A percentile compares a stretch with the other conserved stretches of the same genome.
Evolutionary conservation across 148 eudicot genomes (phyloP).

Genomic region (Vaccinium vitisidaea): DNA sequence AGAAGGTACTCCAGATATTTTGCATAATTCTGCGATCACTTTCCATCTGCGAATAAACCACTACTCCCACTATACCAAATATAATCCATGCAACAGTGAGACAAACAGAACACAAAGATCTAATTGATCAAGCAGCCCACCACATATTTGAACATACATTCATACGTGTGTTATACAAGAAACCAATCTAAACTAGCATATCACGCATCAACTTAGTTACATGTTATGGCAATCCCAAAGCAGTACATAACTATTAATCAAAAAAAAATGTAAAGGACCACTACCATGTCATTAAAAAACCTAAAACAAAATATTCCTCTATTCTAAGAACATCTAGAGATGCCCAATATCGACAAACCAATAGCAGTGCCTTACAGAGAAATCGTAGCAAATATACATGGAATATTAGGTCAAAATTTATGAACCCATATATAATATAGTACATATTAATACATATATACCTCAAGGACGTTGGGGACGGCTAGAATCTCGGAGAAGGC

Average conservation of each 20-base stretch:
- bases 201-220: background rate
- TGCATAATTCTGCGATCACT: background rate
- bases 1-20: background rate
- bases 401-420: background rate
- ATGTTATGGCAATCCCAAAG: background rate
- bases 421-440: background rate
- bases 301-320: background rate
- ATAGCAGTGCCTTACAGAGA: background rate
- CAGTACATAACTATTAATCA: background rate
- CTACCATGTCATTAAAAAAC: background rate
- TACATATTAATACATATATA: background rate
- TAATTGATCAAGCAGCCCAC: background rate
- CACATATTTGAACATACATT: background rate
- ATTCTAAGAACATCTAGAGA: background rate
- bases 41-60: background rate
- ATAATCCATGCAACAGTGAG: background rate
- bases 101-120: background rate
- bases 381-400: background rate
- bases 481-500: constrained; percentile 95
- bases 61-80: background rate
- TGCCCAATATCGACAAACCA: background rate
- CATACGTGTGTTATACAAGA: background rate
- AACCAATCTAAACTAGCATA: background rate
- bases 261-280: background rate
- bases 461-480: constrained; percentile 68